Evolutionary conservation across 2,329 filamentous ascomycete species (phyloP), one percentile per base, ranked within the genome.

Genomic region (Hirsutella minnesotensis): DNA sequence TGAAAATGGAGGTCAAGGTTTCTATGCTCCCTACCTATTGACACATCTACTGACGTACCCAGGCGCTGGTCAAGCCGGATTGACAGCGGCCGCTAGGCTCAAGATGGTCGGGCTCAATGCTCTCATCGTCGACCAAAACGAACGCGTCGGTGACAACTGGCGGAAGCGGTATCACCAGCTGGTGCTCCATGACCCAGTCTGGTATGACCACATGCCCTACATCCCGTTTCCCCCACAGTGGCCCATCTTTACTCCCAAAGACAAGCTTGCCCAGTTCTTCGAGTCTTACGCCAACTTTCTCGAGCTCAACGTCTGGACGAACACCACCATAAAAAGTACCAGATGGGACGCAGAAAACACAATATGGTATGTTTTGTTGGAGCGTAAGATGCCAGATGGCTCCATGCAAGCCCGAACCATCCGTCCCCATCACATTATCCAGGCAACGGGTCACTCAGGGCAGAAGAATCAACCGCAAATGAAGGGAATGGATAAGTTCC

Each of bases 231-330:
- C 81, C 0, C 53, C 68, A 0, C 69, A 70, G 41, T 86, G 81
- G 81, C 81, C 81, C 3, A 63, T 81, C 15, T 86, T 82, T 56
- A 83, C 79, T 0, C 79, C 80, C 5, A 85, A 84, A 53, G 80
- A 85, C 56, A 85, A 85, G 53, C 63, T 84, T 0, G 81, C 69
- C 1, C 77, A 83, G 36, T 86, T 77, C 61, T 78, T 85, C 46
- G 79, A 83, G 49, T 63, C 71, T 0, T 85, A 86, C 49, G 80
- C 72, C 1, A 70, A 64, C 5, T 58, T 77, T 0, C 65, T 85
- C n/a, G 81, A 86, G 50, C 67, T 86, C 34, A 81, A 84, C 47
- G 70, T 83, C 21, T 84, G 80, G 81, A 74, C 67, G 0, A 61
- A 58, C 10, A 76, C 77, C 0, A 68, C 62, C 1, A 50, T 83